Conservation (phyloP, 345 rosid genomes). For the Pistacia integerrima region DNA sequence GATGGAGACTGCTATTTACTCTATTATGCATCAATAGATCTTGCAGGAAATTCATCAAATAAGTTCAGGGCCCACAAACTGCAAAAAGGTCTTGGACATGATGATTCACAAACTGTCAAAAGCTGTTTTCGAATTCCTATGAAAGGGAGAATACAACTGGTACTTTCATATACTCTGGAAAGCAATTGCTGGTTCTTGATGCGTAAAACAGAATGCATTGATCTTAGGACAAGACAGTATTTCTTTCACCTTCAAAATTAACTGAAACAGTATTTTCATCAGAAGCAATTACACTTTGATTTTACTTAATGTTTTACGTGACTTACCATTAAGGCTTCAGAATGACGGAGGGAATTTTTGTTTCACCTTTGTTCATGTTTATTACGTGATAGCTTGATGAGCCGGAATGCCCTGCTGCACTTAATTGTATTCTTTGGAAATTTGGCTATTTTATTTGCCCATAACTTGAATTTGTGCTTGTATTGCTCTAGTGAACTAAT, state of each 20-base stretch:
- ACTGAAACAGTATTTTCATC: neutral
- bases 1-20: conserved; percentile 83
- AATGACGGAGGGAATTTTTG: neutral
- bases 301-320: neutral
- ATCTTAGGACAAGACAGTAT: neutral
- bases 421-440: neutral
- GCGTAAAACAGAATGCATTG: conserved; percentile 8
- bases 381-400: neutral
- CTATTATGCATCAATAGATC: conserved; percentile 85
- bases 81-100: conserved; percentile 47
- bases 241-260: neutral
- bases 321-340: conserved; percentile 2
- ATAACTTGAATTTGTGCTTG: neutral
- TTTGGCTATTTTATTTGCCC: conserved; percentile 6
- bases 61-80: conserved; percentile 58
- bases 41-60: conserved; percentile 53
- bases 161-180: conserved; percentile 32
- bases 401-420: neutral
- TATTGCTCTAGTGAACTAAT: neutral
- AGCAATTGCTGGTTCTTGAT: conserved; percentile 7
- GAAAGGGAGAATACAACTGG: conserved; percentile 97
- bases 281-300: neutral
- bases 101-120: conserved; percentile 65
- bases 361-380: neutral
- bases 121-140: conserved; percentile 74